phyloP scores from a whole-genome alignment of 2,329 filamentous ascomycete genomes.

The Stemphylium lycopersici region DNA sequence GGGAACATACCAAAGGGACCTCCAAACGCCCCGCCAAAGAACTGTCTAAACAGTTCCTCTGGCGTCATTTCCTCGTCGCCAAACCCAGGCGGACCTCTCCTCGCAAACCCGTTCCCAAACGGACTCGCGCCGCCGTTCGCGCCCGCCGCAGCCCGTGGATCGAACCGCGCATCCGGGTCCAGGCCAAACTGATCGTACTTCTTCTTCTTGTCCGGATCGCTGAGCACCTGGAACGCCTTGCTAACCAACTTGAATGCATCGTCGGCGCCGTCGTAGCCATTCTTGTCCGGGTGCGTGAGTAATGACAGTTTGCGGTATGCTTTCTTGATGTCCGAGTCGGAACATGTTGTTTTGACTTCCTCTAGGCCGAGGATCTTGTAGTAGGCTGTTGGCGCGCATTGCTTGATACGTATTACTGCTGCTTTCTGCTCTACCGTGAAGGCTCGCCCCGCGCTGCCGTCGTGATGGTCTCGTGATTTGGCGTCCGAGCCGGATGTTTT shows the following conservation, averaged over 20 bases:
- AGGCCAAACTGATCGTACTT: slow-evolving; percentile 89
- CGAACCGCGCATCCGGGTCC: slow-evolving; percentile 89
- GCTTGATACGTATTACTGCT: slow-evolving; percentile 85
- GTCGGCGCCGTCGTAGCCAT: slow-evolving; percentile 92
- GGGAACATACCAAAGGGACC: slow-evolving; percentile 67
- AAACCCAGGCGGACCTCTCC: slow-evolving; percentile 67
- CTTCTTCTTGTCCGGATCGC: slow-evolving; percentile 89
- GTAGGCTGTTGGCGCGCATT: slow-evolving; percentile 84
- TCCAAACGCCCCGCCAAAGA: slow-evolving; percentile 81
- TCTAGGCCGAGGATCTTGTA: slow-evolving; percentile 90
- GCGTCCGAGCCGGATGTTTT: slow-evolving; percentile 53
- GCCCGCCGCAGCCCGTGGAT: slow-evolving; percentile 60
- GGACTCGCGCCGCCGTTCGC: slow-evolving; percentile 56
- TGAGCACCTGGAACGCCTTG: slow-evolving; percentile 88
- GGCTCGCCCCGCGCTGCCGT: slow-evolving; percentile 75
- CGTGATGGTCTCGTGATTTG: slow-evolving; percentile 69
- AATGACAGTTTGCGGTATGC: slow-evolving; percentile 94
- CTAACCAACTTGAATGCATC: slow-evolving; percentile 99
- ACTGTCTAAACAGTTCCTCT: slow-evolving; percentile 95
- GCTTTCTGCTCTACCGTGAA: slow-evolving; percentile 91
- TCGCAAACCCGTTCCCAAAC: slow-evolving; percentile 64
- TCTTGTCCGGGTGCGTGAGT: slow-evolving; percentile 98
- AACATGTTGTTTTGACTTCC: slow-evolving; percentile 66
- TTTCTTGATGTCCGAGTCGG: slow-evolving; percentile 92
- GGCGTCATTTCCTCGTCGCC: slow-evolving; percentile 93